A percentile compares a stretch with the other conserved stretches of the same genome.
These are phyloP conservation scores for Ogataea corticis DNA, from an alignment of 805 yeast species.

Conservation along the genomic window DNA sequence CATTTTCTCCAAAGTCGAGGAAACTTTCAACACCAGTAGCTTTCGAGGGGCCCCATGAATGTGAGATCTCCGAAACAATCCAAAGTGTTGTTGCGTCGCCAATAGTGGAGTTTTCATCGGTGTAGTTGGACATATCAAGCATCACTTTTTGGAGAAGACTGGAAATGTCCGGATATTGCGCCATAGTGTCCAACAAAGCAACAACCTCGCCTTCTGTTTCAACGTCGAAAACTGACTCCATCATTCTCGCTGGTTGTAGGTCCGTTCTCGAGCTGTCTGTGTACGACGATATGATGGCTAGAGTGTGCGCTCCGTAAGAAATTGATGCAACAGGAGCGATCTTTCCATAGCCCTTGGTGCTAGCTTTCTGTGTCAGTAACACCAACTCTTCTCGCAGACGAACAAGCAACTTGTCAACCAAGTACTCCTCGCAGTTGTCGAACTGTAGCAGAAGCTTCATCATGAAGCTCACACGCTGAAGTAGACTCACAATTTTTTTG, in stretches of 20 bases:
- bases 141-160: conserved; percentile 3
- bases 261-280: conserved; percentile 7
- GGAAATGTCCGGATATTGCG: background rate
- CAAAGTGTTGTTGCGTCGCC: conserved; percentile 37
- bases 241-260: conserved; percentile 10
- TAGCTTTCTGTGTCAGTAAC: conserved; percentile 9
- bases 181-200: conserved; percentile 10
- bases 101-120: conserved; percentile 11
- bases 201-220: conserved; percentile 23
- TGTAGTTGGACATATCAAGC: background rate
- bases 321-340: background rate
- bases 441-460: background rate
- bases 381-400: conserved; percentile 18
- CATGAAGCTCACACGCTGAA: conserved; percentile 17
- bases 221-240: conserved; percentile 24
- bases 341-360: background rate
- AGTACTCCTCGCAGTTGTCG: background rate
- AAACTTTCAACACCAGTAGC: conserved; percentile 21
- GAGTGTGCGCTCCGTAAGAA: conserved; percentile 24
- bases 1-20: conserved; percentile 1
- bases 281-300: conserved; percentile 24
- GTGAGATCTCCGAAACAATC: conserved; percentile 37
- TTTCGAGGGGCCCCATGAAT: background rate
- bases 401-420: background rate
- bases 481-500: conserved; percentile 14